Base-by-base conservation (phyloP, 1,284 basidiomycete genomes). In the Puccinia coronata region DNA sequence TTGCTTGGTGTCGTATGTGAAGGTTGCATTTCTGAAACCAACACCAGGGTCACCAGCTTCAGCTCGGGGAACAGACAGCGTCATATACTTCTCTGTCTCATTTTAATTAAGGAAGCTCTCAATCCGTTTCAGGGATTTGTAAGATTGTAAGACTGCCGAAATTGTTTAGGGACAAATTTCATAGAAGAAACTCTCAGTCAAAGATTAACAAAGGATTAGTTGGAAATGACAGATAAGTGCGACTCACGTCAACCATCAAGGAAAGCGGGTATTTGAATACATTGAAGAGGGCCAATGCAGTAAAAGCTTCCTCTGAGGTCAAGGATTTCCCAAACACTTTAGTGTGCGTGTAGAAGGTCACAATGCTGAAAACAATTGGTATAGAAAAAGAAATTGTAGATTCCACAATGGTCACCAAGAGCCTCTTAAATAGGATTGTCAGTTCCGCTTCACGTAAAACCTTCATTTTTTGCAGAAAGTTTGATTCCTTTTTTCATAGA, bases 41-140 rank as follows among this genome's bases (percentile, higher is more conserved):
- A 90, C 86, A n/a, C 83, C 73, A 0, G 87, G 87, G 78, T 80
- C 79, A 39, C 73, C 82, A 34, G 82, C 82, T 67, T 55, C 70
- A 18, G 88, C 88, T 5, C 83, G 77, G 36, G 75, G 84, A 0
- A 75, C n/a, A 1, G 85, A 84, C 20, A 89, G 84, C 81, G 89
- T 87, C 51, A 86, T 84, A 83, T 89, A 90, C 84, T 90, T 90
- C 80, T 86, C 84, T 8, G 89, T 90, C 82, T 90, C 89, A 53
- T 88, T 86, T 83, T 90, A 89, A 49, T 87, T 84, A 55, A 90
- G 84, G 83, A 88, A 89, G 6, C 85, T 84, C 83, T 89, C 86
- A 81, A 86, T 86, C 53, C 86, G 85, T 41, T 84, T 83, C 47
- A 86, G 82, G 12, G 86, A 86, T n/a, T 86, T 85, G 63, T 86